phyloP scores from a whole-genome alignment of 768 basidiomycete species.

The Russula abietina region DNA sequence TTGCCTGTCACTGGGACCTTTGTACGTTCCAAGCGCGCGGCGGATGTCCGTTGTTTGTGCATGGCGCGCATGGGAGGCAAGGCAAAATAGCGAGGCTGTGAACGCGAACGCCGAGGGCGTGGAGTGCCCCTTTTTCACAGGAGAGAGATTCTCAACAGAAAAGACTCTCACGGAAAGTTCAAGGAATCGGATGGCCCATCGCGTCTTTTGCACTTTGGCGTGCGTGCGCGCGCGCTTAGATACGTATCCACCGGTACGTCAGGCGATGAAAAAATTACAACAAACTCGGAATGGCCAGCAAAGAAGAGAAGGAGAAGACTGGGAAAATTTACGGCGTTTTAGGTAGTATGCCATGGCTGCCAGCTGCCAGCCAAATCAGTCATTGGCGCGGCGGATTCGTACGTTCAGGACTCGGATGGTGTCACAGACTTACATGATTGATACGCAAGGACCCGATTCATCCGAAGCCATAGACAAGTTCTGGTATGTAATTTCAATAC shows the following conservation, averaged over 20 bases:
- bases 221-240: background rate
- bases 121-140: background rate
- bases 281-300: background rate
- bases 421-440: too few relatives aligned
- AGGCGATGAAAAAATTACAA: background rate
- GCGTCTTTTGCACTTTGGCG: background rate
- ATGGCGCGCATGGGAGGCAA: background rate
- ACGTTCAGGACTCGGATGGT: too few relatives aligned
- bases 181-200: background rate
- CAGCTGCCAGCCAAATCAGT: background rate
- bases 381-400: background rate
- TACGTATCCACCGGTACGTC: background rate
- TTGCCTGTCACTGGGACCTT: background rate
- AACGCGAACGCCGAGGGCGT: background rate
- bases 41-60: too few relatives aligned
- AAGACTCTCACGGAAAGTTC: background rate
- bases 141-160: background rate
- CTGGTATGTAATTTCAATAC: too few relatives aligned
- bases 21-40: too few relatives aligned
- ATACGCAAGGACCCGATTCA: too few relatives aligned
- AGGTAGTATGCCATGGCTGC: background rate
- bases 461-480: too few relatives aligned
- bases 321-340: background rate
- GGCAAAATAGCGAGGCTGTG: background rate
- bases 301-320: background rate